phyloP scores from a whole-genome alignment of 2,329 filamentous ascomycete species.

The Pyricularia sp. region DNA sequence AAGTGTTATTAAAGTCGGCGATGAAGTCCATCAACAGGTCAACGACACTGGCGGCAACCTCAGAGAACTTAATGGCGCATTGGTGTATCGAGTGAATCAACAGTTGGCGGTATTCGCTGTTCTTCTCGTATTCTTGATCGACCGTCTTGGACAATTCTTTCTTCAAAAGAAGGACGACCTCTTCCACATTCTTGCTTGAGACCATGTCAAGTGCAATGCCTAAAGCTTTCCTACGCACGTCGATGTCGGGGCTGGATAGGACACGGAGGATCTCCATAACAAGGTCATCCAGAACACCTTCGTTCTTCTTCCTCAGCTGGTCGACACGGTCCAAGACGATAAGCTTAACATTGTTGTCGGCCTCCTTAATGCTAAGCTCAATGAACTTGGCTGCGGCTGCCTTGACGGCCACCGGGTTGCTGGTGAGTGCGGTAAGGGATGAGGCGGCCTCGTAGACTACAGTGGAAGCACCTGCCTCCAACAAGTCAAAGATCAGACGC shows the following conservation, averaged over 20 bases:
- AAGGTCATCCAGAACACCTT: slow-evolving; percentile 80
- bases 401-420: slow-evolving; percentile 95
- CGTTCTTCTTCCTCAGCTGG: slow-evolving; percentile 62
- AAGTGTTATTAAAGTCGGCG: slow-evolving; percentile 93
- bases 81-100: slow-evolving; percentile 97
- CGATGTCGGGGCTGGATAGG: slow-evolving; percentile 88
- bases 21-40: slow-evolving; percentile 99
- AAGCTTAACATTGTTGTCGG: slow-evolving; percentile 98
- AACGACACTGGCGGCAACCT: slow-evolving; percentile 93
- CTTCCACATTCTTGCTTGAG: slow-evolving; percentile 96
- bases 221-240: slow-evolving; percentile 87
- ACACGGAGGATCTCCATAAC: slow-evolving; percentile 97
- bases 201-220: slow-evolving; percentile 94
- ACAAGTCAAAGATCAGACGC: slow-evolving; percentile 88
- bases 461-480: slow-evolving; percentile 87
- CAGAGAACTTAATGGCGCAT: slow-evolving; percentile 97
- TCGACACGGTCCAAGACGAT: slow-evolving; percentile 91
- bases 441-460: slow-evolving; percentile 97
- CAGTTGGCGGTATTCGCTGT: slow-evolving; percentile 86
- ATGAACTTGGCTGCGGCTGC: slow-evolving; percentile 94
- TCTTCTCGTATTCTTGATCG: slow-evolving; percentile 98
- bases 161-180: slow-evolving; percentile 91
- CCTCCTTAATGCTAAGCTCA: slow-evolving; percentile 92
- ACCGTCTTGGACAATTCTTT: slow-evolving; percentile 97
- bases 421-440: slow-evolving; percentile 85